Evolutionary conservation across 169 alveolate species (phyloP).

Genomic region (Neospora caninum): DNA sequence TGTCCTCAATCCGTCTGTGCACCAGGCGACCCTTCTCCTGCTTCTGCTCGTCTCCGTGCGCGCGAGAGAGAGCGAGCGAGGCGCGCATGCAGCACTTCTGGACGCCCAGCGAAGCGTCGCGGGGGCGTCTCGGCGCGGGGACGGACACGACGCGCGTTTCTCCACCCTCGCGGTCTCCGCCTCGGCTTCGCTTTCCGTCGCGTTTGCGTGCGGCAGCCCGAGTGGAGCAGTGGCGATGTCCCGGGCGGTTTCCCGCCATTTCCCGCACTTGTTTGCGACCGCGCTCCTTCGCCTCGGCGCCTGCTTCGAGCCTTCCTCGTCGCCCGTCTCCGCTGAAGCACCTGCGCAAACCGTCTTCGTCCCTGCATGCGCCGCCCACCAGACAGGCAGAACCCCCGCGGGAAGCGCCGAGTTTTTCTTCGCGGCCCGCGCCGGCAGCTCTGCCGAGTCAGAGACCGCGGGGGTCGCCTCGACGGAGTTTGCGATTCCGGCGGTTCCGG

Average conservation of each 20-base stretch:
- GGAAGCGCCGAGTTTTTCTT: no score
- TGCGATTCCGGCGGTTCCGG: no score
- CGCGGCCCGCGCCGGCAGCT: no score
- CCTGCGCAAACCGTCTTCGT: background rate
- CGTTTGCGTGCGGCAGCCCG: background rate
- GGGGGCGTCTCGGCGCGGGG: background rate
- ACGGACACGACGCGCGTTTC: no score
- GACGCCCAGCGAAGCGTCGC: background rate
- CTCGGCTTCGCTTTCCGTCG: background rate
- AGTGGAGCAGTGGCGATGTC: background rate
- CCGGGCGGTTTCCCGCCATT: background rate
- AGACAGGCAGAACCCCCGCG: background rate
- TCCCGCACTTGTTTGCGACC: background rate
- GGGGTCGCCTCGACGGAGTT: no score
- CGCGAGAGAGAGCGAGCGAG: background rate
- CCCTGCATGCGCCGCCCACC: background rate
- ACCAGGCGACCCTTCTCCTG: conserved; percentile 20
- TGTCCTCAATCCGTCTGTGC: background rate
- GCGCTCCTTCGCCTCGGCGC: conserved; percentile 4
- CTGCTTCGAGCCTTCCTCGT: background rate
- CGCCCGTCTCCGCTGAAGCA: background rate
- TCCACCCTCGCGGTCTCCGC: background rate
- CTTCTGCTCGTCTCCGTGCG: background rate
- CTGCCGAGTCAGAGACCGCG: no score
- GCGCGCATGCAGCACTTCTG: no score